Evolutionary conservation across 768 basidiomycete genomes (phyloP).

Genomic region (Cystoderma amianthinum): DNA sequence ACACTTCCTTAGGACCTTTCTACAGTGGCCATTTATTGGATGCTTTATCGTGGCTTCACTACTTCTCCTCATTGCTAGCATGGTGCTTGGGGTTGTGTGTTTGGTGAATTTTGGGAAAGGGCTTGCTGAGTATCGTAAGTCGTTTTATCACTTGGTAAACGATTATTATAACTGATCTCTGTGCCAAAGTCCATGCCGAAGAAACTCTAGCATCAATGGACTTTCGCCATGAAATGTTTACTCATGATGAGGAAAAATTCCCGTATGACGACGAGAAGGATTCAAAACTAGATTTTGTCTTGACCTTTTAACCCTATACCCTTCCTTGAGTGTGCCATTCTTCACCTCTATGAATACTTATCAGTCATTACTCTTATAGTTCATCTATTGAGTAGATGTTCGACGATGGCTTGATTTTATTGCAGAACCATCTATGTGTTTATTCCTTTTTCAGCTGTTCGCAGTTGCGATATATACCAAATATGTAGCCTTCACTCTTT

Average conservation of each 20-base stretch:
- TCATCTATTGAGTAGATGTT: too few species aligned
- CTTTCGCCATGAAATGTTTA: conserved; percentile 31
- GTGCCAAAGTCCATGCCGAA: conserved; percentile 28
- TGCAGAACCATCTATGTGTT: too few species aligned
- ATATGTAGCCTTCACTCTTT: too few species aligned
- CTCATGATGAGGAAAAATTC: background rate
- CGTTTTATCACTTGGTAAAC: background rate
- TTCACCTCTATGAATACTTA: too few species aligned
- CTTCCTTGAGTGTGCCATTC: too few species aligned
- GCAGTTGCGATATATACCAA: too few species aligned
- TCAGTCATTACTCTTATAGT: too few species aligned
- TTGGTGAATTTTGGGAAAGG: conserved; percentile 48
- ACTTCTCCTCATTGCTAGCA: conserved; percentile 30
- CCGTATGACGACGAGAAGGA: too few species aligned
- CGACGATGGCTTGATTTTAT: too few species aligned
- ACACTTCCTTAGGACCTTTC: conserved; percentile 34
- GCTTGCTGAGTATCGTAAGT: conserved; percentile 48
- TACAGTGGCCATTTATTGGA: conserved; percentile 43
- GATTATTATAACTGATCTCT: conserved; percentile 11
- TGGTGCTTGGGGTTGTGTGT: conserved; percentile 40
- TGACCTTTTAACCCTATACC: too few species aligned
- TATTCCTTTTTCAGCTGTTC: too few species aligned
- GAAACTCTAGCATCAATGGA: conserved; percentile 26
- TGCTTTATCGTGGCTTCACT: conserved; percentile 38
- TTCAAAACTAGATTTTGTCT: too few species aligned